Conservation (phyloP, 352 stramenopile genomes). For the Phytopythium sindhum region DNA sequence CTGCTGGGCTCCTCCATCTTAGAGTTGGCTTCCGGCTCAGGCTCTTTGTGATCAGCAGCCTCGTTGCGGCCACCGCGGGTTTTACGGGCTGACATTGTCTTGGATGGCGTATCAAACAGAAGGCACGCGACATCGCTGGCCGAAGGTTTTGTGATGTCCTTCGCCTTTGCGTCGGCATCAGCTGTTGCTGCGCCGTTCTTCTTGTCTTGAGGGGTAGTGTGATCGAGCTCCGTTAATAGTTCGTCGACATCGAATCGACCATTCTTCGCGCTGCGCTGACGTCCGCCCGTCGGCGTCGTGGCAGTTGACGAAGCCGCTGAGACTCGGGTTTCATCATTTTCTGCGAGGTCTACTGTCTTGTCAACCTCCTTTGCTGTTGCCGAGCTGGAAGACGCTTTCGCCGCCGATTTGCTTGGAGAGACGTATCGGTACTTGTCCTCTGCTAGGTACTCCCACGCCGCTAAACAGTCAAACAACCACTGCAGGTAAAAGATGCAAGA, state of each 20-base stretch:
- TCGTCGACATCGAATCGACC: slow-evolving; percentile 53
- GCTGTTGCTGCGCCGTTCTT: slow-evolving; percentile 13
- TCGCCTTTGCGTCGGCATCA: slow-evolving; percentile 9
- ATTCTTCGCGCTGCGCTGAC: slow-evolving; percentile 7
- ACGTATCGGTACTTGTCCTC: slow-evolving; percentile 49
- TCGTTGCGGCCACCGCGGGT: neutral
- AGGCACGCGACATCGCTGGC: slow-evolving; percentile 30
- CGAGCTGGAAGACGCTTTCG: slow-evolving; percentile 1
- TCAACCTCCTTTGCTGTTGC: slow-evolving; percentile 16
- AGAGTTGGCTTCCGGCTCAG: slow-evolving; percentile 10
- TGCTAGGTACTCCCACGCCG: slow-evolving; percentile 56
- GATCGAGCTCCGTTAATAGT: slow-evolving; percentile 56
- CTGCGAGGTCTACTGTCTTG: slow-evolving; percentile 16
- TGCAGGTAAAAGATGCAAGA: slow-evolving; percentile 16
- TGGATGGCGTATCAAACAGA: slow-evolving; percentile 58
- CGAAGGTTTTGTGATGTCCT: slow-evolving; percentile 11
- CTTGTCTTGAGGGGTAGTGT: slow-evolving; percentile 38
- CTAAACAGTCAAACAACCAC: slow-evolving; percentile 77
- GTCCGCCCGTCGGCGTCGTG: slow-evolving; percentile 24
- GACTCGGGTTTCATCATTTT: slow-evolving; percentile 11
- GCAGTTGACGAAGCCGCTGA: slow-evolving; percentile 12
- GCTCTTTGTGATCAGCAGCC: neutral
- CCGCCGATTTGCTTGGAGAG: slow-evolving; percentile 18
- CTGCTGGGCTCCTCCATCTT: slow-evolving; percentile 9
- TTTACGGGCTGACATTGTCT: slow-evolving; percentile 13